Base-by-base conservation (phyloP, 495 filamentous ascomycete genomes). In the Xylaria cubensis region DNA sequence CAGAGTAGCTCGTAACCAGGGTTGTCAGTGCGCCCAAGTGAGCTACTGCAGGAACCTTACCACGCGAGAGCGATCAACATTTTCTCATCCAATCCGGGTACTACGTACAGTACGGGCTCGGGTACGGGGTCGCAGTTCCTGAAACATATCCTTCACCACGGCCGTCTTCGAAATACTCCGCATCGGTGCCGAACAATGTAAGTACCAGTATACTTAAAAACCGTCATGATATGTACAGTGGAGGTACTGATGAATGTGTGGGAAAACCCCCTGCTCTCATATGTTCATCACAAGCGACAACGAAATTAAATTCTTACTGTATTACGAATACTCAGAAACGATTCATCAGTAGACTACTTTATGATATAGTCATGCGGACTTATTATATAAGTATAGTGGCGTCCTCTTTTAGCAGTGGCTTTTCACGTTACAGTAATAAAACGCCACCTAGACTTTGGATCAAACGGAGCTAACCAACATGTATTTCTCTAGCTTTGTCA, bases 21-120 rank as follows among this genome's bases (percentile, higher is more conserved):
- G 58, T 39, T 61, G 32, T 36, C 34, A 36, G 34, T 61, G 58
- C 19, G 58, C 19, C 19, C 34, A 61, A 61, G 58, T 61, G 34
- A 61, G 34, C 58, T 61, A 61, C 58, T 61, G 58, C 58, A 61
- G 58, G 58, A 61, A 61, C 58, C 58, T 61, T 19, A 12, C 34
- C 29, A 59, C 55, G 55, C 55, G 55, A 59, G 32, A 59, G 4
- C 55, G 55, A 59, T 59, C 55, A 32, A 7, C 55, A 58, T 58
- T 58, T 34, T 17, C 55, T 58, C 24, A 15, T 58, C 55, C 55
- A 58, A 58, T 59, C 4, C 55, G 7, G 2, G 7, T n/a, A 59
- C 3, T n/a, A 36, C 29, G 29, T n/a, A 59, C 55, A 59, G 29
- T 34, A 58, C 8, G 32, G 36, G 58, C 26, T 29, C 26, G 26